These are phyloP conservation scores for Suillus fuscotomentosus DNA, from an alignment of 768 basidiomycete species.

Conservation along the genomic window DNA sequence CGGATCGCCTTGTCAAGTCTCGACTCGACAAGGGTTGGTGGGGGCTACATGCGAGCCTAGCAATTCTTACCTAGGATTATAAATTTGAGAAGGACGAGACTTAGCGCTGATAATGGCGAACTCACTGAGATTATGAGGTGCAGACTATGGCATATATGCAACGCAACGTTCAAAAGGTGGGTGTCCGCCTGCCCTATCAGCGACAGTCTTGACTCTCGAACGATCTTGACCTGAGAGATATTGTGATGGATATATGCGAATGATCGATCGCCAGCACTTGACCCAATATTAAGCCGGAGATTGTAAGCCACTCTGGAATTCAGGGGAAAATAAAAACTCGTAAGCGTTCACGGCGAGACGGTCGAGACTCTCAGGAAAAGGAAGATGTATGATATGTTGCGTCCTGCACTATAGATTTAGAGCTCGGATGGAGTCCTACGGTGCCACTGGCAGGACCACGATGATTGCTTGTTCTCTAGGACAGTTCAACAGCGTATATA, in stretches of 20 bases:
- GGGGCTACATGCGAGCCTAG: neutral
- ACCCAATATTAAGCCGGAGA: neutral
- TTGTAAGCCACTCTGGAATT: neutral
- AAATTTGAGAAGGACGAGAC: neutral
- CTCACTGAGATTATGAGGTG: neutral
- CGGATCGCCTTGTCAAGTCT: neutral
- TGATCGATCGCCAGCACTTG: neutral
- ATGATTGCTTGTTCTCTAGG: conserved; percentile 63
- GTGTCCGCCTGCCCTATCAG: neutral
- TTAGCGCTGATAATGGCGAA: neutral
- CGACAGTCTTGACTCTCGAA: neutral
- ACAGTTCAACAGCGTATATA: conserved; percentile 33
- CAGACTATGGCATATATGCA: neutral
- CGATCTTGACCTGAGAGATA: neutral
- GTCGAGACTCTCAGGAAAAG: neutral
- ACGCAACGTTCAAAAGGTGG: neutral
- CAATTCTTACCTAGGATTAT: neutral
- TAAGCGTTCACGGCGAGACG: neutral
- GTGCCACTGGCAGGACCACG: conserved; percentile 48
- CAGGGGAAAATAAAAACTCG: neutral
- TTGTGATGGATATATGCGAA: neutral
- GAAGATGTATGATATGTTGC: neutral
- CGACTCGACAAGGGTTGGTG: neutral
- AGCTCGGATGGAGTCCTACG: neutral
- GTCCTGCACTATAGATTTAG: neutral